Conservation (phyloP, 345 rosid species). For the Conringia planisiliqua region DNA sequence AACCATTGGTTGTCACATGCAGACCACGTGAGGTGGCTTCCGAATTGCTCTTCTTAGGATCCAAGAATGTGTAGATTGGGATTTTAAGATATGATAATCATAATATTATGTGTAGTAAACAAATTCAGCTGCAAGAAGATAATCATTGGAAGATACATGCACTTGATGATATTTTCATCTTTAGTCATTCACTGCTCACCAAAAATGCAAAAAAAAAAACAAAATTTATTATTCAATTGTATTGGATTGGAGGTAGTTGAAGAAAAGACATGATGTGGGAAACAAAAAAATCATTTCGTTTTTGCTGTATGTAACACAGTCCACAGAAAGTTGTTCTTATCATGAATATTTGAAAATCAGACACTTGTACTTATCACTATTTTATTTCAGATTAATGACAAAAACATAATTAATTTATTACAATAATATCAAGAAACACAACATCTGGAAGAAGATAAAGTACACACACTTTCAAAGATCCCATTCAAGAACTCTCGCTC, state of each 20-base stretch:
- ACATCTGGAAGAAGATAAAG: neutral
- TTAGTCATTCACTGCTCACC: neutral
- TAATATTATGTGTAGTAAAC: neutral
- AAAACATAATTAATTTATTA: neutral
- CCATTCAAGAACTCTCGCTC: constrained; percentile 46
- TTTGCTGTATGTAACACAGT: neutral
- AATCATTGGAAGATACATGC: neutral
- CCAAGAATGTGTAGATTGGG: neutral
- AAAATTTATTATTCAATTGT: neutral
- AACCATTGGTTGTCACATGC: constrained; percentile 40
- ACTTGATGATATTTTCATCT: neutral
- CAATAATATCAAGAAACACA: constrained; percentile 16
- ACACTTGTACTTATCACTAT: constrained; percentile 2
- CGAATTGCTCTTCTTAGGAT: neutral
- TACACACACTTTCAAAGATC: neutral
- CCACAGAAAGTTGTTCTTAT: constrained; percentile 25
- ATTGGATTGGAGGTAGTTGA: neutral
- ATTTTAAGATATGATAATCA: neutral
- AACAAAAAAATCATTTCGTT: neutral
- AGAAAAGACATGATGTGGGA: neutral
- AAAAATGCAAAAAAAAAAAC: neutral
- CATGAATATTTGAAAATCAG: neutral
- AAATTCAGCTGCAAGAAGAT: neutral
- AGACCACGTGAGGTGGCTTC: constrained; percentile 34
- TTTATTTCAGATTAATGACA: neutral